Conservation (phyloP, 1,284 basidiomycete species). For the Boletus semigastroideus region DNA sequence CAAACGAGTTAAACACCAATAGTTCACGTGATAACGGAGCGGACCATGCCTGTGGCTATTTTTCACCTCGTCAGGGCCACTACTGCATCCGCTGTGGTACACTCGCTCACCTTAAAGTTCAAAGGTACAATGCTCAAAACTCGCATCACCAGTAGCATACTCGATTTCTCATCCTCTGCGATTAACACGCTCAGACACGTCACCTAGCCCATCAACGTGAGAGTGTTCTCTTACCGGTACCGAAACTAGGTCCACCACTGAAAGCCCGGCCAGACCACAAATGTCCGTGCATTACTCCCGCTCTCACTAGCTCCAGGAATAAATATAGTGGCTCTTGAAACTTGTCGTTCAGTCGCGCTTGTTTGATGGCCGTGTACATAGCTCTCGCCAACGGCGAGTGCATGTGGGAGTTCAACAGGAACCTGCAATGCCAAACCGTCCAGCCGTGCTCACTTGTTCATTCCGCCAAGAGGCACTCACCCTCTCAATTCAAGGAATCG, state of each 20-base stretch:
- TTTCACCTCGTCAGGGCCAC: slow-evolving; percentile 11
- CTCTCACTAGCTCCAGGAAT: slow-evolving; percentile 90
- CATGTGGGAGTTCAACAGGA: slow-evolving; percentile 84
- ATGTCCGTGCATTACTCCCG: slow-evolving; percentile 93
- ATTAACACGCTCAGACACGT: slow-evolving; percentile 22
- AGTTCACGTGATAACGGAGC: slow-evolving; percentile 95
- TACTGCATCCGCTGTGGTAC: neutral
- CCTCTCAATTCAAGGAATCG: slow-evolving; percentile 95
- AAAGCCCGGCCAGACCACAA: slow-evolving; percentile 87
- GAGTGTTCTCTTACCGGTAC: slow-evolving; percentile 59
- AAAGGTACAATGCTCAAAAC: slow-evolving; percentile 92
- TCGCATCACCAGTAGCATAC: slow-evolving; percentile 95
- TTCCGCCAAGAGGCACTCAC: slow-evolving; percentile 41
- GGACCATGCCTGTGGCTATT: slow-evolving; percentile 81
- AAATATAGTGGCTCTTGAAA: slow-evolving; percentile 96
- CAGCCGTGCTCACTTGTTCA: slow-evolving; percentile 4
- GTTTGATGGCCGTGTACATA: slow-evolving; percentile 79
- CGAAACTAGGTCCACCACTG: slow-evolving; percentile 94
- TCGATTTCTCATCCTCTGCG: slow-evolving; percentile 84
- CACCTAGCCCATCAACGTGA: slow-evolving; percentile 12
- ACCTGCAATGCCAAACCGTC: slow-evolving; percentile 47
- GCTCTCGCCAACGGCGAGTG: slow-evolving; percentile 91
- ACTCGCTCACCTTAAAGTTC: slow-evolving; percentile 76
- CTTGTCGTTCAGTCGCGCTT: slow-evolving; percentile 90
- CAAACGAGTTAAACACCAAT: slow-evolving; percentile 97